Base-by-base conservation (phyloP, 306 rosid genomes). In the Luffa aegyptiaca region DNA sequence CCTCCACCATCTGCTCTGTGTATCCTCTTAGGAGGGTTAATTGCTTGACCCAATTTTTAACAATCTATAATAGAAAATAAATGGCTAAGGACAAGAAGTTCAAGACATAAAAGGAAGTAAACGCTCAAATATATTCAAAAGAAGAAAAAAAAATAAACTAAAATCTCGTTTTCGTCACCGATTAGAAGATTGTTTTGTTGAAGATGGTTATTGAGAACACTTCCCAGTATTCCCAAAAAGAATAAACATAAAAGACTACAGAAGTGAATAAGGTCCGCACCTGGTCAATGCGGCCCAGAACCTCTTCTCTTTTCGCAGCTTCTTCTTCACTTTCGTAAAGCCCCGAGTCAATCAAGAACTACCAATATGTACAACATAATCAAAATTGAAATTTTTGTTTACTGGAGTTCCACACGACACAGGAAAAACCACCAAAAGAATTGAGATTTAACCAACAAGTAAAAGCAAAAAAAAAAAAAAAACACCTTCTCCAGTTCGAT, bases 1-100 rank as follows among this genome's bases (percentile, higher is more conserved):
- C 96, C 89, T 93, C 96, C 83, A 90, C 97, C 97, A 89, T 95
- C 92, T 95, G 99, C 79, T 95, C 99, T 1, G 96, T 86, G 83
- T 92, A 93, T 83, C 99, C 97, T 82, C 96, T 92, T 80, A 80
- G 89, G 83, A 86, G 89, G 2, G 99, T 95, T 85, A 93, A 79
- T 79, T 84, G 91, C 91, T 91, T 93, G 88, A 95, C 99, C 99
- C 99, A 95, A 82, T 76, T 83, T 87, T 95, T 95, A 21, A 89
- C 96, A 82, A 90, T 87, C 99, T 95, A 87, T 83, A 86, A 41
- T 7, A 78, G 82, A 86, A 21, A 41, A 65, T 39, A 82, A 74
- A 77, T 78, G 39, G 33, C 63, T 79, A 59, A 89, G 21, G n/a
- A 56, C 44, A 48, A 52, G 12, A 37, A 59, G 20, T 51, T 63